Evolutionary conservation across 1,139 yeast genomes (phyloP).

Genomic region (Zygoascus sp.): DNA sequence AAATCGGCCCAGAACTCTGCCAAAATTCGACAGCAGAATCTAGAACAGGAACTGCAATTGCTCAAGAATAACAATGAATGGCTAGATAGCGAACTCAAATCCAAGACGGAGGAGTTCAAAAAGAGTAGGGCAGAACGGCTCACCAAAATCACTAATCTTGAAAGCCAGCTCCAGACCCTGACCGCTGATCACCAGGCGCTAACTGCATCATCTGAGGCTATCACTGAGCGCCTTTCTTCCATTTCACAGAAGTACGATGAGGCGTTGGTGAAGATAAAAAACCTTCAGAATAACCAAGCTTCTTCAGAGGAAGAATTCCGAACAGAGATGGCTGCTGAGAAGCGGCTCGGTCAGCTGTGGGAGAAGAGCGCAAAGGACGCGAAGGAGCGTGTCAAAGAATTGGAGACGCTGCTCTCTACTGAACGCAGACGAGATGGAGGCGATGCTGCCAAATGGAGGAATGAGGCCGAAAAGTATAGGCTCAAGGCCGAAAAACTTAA

Average conservation of each 20-base stretch:
- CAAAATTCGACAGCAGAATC: constrained; percentile 22
- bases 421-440: constrained; percentile 33
- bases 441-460: constrained; percentile 31
- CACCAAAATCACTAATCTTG: constrained; percentile 29
- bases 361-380: constrained; percentile 43
- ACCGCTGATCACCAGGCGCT: constrained; percentile 36
- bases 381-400: constrained; percentile 35
- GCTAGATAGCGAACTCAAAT: constrained; percentile 37
- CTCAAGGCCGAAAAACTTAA: constrained; percentile 29
- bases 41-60: constrained; percentile 39
- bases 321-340: constrained; percentile 60
- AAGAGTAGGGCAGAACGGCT: constrained; percentile 38
- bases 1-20: constrained; percentile 35
- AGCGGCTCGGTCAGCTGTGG: constrained; percentile 56
- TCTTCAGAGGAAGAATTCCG: constrained; percentile 51
- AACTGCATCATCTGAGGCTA: constrained; percentile 28
- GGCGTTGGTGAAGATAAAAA: constrained; percentile 41
- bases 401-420: constrained; percentile 44
- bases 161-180: constrained; percentile 36
- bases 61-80: constrained; percentile 37
- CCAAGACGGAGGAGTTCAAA: constrained; percentile 36
- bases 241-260: constrained; percentile 39
- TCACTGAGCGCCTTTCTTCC: constrained; percentile 36
- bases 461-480: constrained; percentile 30
- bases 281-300: constrained; percentile 46